Evolutionary conservation across 2,329 filamentous ascomycete genomes (phyloP).

Genomic region (Pezizomycotina sp.): DNA sequence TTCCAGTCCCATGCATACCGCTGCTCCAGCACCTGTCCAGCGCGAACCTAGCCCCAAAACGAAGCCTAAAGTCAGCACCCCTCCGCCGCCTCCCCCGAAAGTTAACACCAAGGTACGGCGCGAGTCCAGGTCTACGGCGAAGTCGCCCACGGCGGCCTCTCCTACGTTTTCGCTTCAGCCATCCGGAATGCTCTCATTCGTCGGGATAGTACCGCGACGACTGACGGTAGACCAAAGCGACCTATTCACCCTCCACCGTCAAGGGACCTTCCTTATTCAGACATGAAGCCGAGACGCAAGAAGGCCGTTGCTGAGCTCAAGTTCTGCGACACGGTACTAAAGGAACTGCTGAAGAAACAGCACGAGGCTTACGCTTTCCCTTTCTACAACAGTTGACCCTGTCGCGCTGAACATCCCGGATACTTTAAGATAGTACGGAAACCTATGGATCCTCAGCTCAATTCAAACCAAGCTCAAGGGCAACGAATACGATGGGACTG

Average conservation of each 20-base stretch:
- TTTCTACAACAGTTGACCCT: constrained; percentile 77
- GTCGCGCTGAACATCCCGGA: constrained; percentile 85
- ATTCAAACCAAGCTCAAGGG: constrained; percentile 58
- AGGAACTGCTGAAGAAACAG: constrained; percentile 59
- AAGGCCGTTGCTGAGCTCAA: constrained; percentile 75
- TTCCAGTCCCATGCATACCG: constrained; percentile 27
- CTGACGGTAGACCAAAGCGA: constrained; percentile 73
- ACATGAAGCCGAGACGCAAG: constrained; percentile 73
- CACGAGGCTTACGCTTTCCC: constrained; percentile 51
- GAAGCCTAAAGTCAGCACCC: constrained; percentile 27
- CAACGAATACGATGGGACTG: constrained; percentile 63
- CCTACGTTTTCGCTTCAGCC: constrained; percentile 60
- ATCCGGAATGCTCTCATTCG: constrained; percentile 68
- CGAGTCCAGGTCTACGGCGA: constrained; percentile 33
- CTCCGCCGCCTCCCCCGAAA: constrained; percentile 29
- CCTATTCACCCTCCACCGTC: constrained; percentile 82
- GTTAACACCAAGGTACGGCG: constrained; percentile 30
- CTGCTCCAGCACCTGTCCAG: constrained; percentile 22
- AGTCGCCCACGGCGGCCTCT: constrained; percentile 34
- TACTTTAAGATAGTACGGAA: constrained; percentile 92
- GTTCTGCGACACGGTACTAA: constrained; percentile 70
- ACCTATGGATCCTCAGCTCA: constrained; percentile 82
- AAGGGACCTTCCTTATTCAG: constrained; percentile 77
- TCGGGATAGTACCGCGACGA: constrained; percentile 52
- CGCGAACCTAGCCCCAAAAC: constrained; percentile 30